Evolutionary conservation across 768 basidiomycete species (phyloP).

Genomic region (Floccularia luteovirens): DNA sequence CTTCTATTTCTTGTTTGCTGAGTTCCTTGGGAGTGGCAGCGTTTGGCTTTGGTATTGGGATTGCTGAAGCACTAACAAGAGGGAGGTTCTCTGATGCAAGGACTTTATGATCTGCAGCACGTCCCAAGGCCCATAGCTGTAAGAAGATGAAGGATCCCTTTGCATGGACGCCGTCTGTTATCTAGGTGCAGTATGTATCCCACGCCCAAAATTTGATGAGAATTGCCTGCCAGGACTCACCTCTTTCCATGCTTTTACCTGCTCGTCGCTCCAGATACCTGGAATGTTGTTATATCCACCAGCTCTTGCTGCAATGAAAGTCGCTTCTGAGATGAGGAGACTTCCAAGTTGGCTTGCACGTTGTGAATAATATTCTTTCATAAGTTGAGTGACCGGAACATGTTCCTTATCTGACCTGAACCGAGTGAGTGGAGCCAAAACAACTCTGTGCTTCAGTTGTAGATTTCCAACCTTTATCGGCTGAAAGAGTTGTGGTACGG

Average conservation of each 20-base stretch:
- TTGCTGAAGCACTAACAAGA: conserved; percentile 16
- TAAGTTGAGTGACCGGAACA: conserved; percentile 11
- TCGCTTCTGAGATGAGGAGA: conserved; percentile 40
- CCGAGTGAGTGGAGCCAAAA: conserved; percentile 25
- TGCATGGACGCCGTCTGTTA: conserved; percentile 38
- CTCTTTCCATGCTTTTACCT: conserved; percentile 45
- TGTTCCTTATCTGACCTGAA: conserved; percentile 11
- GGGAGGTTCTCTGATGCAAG: conserved; percentile 11
- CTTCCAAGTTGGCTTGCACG: conserved; percentile 27
- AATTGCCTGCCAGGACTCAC: conserved; percentile 29
- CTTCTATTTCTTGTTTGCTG: conserved; percentile 28
- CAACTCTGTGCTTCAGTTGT: conserved; percentile 36
- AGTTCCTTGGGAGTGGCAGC: conserved; percentile 23
- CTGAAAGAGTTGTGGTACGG: conserved; percentile 8
- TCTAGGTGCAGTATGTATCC: conserved; percentile 9
- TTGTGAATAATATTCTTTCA: conserved; percentile 28
- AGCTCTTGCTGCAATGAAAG: conserved; percentile 22
- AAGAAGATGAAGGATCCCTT: conserved; percentile 31
- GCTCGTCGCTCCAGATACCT: conserved; percentile 41
- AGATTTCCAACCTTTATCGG: conserved; percentile 22
- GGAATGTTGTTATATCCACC: conserved; percentile 28
- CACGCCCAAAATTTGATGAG: background rate
- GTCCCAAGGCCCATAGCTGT: conserved; percentile 45
- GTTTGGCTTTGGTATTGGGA: conserved; percentile 6
- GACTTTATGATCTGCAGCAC: conserved; percentile 14